Evolutionary conservation across 768 basidiomycete genomes (phyloP), one percentile per base, ranked within the genome.

Genomic region (Boletus eberwhitei): DNA sequence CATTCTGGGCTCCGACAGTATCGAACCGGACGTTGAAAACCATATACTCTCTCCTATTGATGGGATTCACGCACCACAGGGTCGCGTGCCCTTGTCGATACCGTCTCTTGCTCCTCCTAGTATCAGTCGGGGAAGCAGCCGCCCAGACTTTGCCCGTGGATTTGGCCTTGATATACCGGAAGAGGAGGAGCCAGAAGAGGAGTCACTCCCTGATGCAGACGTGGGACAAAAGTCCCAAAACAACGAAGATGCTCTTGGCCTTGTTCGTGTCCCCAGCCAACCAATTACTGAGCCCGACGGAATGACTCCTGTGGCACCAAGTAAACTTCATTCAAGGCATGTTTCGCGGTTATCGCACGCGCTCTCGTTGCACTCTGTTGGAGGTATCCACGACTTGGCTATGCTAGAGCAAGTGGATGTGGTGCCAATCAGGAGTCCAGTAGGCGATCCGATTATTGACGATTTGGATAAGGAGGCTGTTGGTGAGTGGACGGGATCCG

Each of bases 401-500:
- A 16, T 61, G 36, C 37, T 60, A 16, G 65, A 62, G 1, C 59
- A 70, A 31, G 56, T 67, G 13, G 67, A 72, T 34, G 39, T 67
- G 39, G 62, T 71, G 21, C 69, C 72, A 55, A 61, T 65, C 24
- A 64, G 67, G 22, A 69, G 71, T 52, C 67, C 71, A 11, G 54
- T 55, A 5, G 73, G 72, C 7, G 68, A 67, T 37, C 66, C 68
- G 8, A 66, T 59, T 4, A 62, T 73, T 29, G 74, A 74, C 40
- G 74, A 74, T 50, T 46, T 71, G 39, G 74, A 75, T 40, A 24
- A 63, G 47, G 76, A 73, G 39, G 70, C 62, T 34, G 80, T 83
- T 22, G 85, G 76, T 7, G 90, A 91, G 60, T 91, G 90, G 90
- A 92, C 90, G 4, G 90, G 87, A 16, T 88, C 88, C 38, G 90